These are phyloP conservation scores for Anisodus acutangulus DNA, from an alignment of 257 asterid species.

Conservation along the genomic window DNA sequence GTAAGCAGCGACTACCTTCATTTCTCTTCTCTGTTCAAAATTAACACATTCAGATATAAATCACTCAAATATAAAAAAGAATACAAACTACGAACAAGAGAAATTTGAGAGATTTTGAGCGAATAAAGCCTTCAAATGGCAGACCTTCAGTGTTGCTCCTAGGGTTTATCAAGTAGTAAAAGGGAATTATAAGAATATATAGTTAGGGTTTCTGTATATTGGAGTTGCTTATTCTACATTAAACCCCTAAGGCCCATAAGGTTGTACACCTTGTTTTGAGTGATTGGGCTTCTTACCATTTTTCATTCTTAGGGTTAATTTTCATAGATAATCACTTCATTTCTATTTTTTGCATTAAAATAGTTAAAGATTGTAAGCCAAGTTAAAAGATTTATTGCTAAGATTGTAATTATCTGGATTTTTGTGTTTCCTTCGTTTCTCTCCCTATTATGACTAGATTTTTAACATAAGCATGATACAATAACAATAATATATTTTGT, in stretches of 20 bases:
- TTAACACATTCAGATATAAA: conserved; percentile 9
- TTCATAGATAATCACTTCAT: too few relatives aligned
- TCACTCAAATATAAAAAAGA: background rate
- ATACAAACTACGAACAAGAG: background rate
- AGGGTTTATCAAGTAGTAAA: conserved; percentile 5
- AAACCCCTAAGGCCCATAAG: background rate
- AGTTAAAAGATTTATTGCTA: too few relatives aligned
- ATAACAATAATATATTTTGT: too few relatives aligned
- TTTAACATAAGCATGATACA: too few relatives aligned
- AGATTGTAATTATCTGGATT: too few relatives aligned
- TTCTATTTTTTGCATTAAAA: too few relatives aligned
- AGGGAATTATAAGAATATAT: background rate
- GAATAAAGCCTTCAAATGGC: background rate
- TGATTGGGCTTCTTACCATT: too few relatives aligned
- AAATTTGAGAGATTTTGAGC: background rate
- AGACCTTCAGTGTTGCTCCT: background rate
- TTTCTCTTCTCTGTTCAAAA: conserved; percentile 35
- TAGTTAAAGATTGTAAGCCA: too few relatives aligned
- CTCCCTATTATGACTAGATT: too few relatives aligned
- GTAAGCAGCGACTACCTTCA: conserved; percentile 61
- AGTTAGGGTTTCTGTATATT: background rate
- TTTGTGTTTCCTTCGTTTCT: too few relatives aligned
- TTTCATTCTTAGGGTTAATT: too few relatives aligned
- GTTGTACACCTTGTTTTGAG: too few relatives aligned
- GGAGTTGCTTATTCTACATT: background rate